Evolutionary conservation across 805 yeast genomes (phyloP), one percentile per base, ranked within the genome.

Genomic region (Metschnikowia dekortorum): DNA sequence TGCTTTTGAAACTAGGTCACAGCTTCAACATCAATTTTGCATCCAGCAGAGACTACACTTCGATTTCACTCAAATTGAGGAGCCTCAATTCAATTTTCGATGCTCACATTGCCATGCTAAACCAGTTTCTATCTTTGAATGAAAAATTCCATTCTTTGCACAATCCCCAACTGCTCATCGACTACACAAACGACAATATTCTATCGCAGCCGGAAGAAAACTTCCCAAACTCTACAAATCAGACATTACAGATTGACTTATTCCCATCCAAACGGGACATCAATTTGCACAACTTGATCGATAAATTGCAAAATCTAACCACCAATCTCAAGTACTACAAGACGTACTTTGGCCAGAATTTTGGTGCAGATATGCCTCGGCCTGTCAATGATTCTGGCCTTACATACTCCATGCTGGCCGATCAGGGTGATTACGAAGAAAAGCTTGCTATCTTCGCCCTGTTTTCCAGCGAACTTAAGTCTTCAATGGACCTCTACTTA

Each of bases 241-340:
- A 11, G 36, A 18, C 45, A 6, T n/a, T 41, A 16, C 46, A 44
- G 13, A 33, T 26, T 3, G 35, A 36, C 4, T 31, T 44, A 6
- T 55, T 56, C 9, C 51, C 47, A 10, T 28, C 39, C 8, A 54
- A 51, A 7, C 41, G 51, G 0, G 61, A 58, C 16, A 36, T 50
- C 4, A 62, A 62, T 45, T 47, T 73, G 35, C 49, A 54, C 33
- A 58, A 59, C 34, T 56, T 73, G 43, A 63, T 71, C 9, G 56
- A 56, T 43, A 70, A 69, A 46, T 49, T 73, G 26, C 57, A 67
- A 3, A 65, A 61, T 33, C 49, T 73, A 18, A 55, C 72, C 4
- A 63, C 70, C 2, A 72, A 71, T 52, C 55, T 73, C 34, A 67
- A 63, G 47, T 73, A 57, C 52, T 73, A 71, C 53, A 61, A 67